Evolutionary conservation across 176 grass and related monocot species (phyloP), one percentile per base, ranked within the genome.

Genomic region (Oryza coarctata): DNA sequence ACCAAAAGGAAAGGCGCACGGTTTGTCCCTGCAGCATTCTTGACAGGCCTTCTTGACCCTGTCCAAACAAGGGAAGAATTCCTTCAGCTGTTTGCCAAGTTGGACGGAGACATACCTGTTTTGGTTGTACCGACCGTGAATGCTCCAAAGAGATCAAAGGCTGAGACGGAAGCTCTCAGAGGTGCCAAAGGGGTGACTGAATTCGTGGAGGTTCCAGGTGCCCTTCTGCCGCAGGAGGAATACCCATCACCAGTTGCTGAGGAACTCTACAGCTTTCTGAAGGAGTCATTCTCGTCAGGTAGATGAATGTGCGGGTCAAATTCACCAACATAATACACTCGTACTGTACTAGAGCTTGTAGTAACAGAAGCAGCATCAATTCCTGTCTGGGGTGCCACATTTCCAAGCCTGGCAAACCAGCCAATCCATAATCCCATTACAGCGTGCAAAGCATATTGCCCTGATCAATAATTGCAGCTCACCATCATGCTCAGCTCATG

Each of bases 211-310:
- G 93, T 94, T 23, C 88, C 85, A 25, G 96, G 96, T 1, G 93
- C 97, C 63, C 97, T 96, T 83, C 89, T 99, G 68, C 93, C 97
- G 0, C 97, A 99, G 80, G 97, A 99, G 89, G 97, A 99, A 39
- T 99, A 80, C 78, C 93, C 97, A 45, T 75, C 80, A 36, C 64
- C 89, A 11, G 87, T 99, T 17, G 85, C 85, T 5, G 87, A 99
- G 32, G 91, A 99, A 61, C 81, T 99, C 35, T 88, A 94, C 68
- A 78, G 60, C 30, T 99, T 95, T 77, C 82, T 99, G 2, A 70
- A 89, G 45, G 87, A 87, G 60, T 73, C 77, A 52, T 81, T 82
- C 67, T 28, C 77, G 23, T 26, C 76, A 45, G 77, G 47, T 75
- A 80, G 79, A 50, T 89, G 72, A 94, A 67, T 44, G 6, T 22